Base-by-base conservation (phyloP, 2,329 filamentous ascomycete species). In the Pezicula neosporulosa region DNA sequence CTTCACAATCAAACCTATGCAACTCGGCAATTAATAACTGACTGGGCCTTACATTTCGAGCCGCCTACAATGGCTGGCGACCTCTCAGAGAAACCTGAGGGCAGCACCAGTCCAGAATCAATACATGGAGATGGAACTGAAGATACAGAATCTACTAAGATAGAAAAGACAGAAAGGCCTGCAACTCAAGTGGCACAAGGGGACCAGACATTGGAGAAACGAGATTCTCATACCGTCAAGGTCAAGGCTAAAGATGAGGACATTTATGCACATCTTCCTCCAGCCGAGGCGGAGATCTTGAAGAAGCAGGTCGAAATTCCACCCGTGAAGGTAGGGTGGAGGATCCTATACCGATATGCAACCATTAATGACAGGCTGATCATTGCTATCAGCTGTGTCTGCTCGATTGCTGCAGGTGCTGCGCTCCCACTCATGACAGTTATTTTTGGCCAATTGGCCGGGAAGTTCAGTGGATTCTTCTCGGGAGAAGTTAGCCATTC, bases 241-340 rank as follows among this genome's bases (percentile, higher is more conserved):
- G 15, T 42, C 39, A 19, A 21, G 15, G 39, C 18, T n/a, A 42
- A 42, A n/a, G 39, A 42, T 21, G 39, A 42, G 39, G 19, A 42
- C 5, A 12, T 42, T 24, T 21, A 42, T 42, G 39, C 39, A n/a
- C 39, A 87, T 63, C 73, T 90, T 4, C 78, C 86, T 1, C 68
- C 77, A 13, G 63, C 85, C 50, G 86, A 91, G 67, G 82, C 78
- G 52, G 73, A 77, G 16, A 78, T 91, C 51, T 71, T 92, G 53
- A 82, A 78, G 64, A 75, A 72, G 53, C 89, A 93, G 69, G 74
- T 90, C 54, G 70, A 82, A 47, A 82, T 82, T 0, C 82, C 83
- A 33, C 72, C 78, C 16, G 74, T 82, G 51, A 83, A 82, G 60
- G 76, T 88, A 33, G 83, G 79, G 15, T 78, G 85, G 55, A 72